Evolutionary conservation across 106 monocot genomes (phyloP), one percentile per base, ranked within the genome.

Genomic region (Dioscorea zingiberensis): DNA sequence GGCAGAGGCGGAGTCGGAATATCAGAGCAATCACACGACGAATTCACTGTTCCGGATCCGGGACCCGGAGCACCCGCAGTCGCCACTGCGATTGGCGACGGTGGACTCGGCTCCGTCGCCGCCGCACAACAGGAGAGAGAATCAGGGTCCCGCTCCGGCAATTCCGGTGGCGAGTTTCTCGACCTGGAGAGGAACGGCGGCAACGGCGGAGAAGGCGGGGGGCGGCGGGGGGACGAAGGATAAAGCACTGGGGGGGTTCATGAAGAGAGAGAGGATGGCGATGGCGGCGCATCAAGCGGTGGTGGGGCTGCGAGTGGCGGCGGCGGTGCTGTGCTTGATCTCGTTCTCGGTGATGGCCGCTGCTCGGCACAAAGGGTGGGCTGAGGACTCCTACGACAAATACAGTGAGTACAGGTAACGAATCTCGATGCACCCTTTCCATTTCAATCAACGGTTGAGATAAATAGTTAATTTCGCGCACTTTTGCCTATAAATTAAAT

Each of bases 291-390:
- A 32, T 57, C 57, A 56, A 48, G 58, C 62, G 3, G 51, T 62
- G 53, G 25, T 89, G 45, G 84, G 47, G 21, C 75, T 58, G 6
- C 62, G 88, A 67, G 63, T 63, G 22, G 54, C 69, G 7, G 81
- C 78, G 13, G 67, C 75, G 55, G 71, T 29, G 46, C 71, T 89
- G 17, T 81, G 84, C 67, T 69, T 89, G 16, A 57, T 85, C 7
- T 68, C 88, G 19, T 85, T 89, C 63, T 77, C 88, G 25, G 76
- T 89, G n/a, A 78, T 89, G 65, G 78, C 81, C 23, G 88, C 88
- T 22, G 88, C 81, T 54, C 64, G 58, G 47, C 49, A 65, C 71
- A 74, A 60, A 58, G 88, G 88, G 2, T 89, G 84, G 84, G 78
- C 88, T n/a, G 56, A 69, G 44, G 88, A 85, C 25, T 78, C 81